Percentiles rank a stretch among this genome's conserved stretches.
These are phyloP conservation scores for carrot (Daucus carota) DNA, from an alignment of 129 eudicot species.

Conservation along the genomic window DNA sequence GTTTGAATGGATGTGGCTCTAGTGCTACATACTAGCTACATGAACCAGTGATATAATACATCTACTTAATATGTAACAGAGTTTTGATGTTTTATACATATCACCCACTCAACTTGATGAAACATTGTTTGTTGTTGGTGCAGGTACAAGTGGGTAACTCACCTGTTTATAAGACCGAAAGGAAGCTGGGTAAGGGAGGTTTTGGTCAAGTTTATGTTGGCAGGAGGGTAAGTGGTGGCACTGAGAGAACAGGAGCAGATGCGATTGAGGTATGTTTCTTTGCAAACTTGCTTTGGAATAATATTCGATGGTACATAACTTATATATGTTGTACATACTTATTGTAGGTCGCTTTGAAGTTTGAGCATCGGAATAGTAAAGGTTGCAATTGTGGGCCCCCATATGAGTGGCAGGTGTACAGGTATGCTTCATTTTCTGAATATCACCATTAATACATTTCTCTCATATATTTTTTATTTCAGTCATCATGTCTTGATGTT, in stretches of 20 bases:
- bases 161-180: slow-evolving; percentile 71
- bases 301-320: neutral
- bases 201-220: slow-evolving; percentile 99
- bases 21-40: neutral
- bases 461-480: neutral
- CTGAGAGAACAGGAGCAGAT: slow-evolving; percentile 83
- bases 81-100: neutral
- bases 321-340: neutral
- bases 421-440: slow-evolving; percentile 36
- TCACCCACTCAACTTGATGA: neutral
- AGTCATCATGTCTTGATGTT: neutral
- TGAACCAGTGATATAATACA: neutral
- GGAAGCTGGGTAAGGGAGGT: slow-evolving; percentile 98
- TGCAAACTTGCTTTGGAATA: slow-evolving; percentile 5
- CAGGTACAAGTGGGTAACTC: slow-evolving; percentile 95
- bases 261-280: slow-evolving; percentile 70
- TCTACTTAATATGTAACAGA: neutral
- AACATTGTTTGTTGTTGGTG: slow-evolving; percentile 5
- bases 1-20: neutral
- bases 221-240: slow-evolving; percentile 72
- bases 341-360: slow-evolving; percentile 85
- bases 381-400: slow-evolving; percentile 99
- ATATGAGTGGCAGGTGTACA: slow-evolving; percentile 99
- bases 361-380: slow-evolving; percentile 98
- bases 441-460: neutral